Evolutionary conservation across 2,329 filamentous ascomycete species (phyloP), one percentile per base, ranked within the genome.

Genomic region (Alternaria longipes): DNA sequence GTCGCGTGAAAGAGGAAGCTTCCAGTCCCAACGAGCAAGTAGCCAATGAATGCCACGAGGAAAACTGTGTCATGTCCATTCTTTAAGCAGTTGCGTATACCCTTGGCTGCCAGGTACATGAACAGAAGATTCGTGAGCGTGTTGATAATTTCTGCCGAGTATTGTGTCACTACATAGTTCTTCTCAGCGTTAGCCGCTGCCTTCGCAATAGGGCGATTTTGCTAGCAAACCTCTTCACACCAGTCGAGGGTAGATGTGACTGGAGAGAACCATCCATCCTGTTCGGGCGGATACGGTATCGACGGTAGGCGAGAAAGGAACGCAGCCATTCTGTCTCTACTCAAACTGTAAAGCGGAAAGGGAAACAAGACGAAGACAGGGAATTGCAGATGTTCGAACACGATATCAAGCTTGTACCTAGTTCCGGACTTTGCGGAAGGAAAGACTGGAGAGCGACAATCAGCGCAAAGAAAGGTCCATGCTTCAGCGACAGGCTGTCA

Each of bases 51-150:
- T 32, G 85, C 80, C 59, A 96, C 81, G 51, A 91, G 74, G 79
- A 96, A 97, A 60, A 97, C 90, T 14, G 79, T 81, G 56, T 93
- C 91, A 78, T 97, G 92, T 16, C 85, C 84, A 78, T 96, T 84
- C 65, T 84, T 85, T 40, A 90, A 74, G 77, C 92, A 96, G 77
- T 89, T 93, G 56, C 83, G 81, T 63, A 95, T 87, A 24, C 94
- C 94, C 74, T 90, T 90, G 67, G 87, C 80, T 8, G 92, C 92
- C 20, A 97, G 85, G 77, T 85, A 91, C 69, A 97, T 84, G 78
- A 97, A 97, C 24, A 95, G 81, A 3, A 91, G 77, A 77, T 97
- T 97, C 34, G 93, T 97, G 32, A 94, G 72, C 4, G 92, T 91
- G 74, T 90, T 94, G 74, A 93, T 86, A 46, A 94, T 88, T 75